phyloP scores from a whole-genome alignment of 495 filamentous ascomycete species.

The Penicillium flavigenum region DNA sequence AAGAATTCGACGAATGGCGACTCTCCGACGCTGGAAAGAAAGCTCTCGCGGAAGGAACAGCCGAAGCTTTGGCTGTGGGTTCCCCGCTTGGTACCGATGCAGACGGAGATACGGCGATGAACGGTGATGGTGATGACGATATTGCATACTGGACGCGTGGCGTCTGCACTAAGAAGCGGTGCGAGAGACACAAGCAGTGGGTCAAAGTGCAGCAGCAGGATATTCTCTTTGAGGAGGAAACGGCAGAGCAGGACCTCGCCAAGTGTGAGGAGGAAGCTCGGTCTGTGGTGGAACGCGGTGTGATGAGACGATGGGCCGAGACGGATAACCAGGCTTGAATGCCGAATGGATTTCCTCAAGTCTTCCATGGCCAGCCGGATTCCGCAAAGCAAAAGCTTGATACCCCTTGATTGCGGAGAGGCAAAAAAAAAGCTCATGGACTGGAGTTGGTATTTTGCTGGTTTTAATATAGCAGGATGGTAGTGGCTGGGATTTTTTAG shows the following conservation, averaged over 20 bases:
- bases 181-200: slow-evolving; percentile 54
- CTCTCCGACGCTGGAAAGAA: slow-evolving; percentile 40
- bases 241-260: slow-evolving; percentile 39
- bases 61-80: slow-evolving; percentile 37
- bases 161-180: slow-evolving; percentile 55
- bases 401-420: slow-evolving; percentile 32
- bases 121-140: slow-evolving; percentile 28
- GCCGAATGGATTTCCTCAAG: slow-evolving; percentile 11
- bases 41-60: slow-evolving; percentile 43
- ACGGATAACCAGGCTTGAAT: slow-evolving; percentile 29
- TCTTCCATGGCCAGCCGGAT: background rate
- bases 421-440: slow-evolving; percentile 21
- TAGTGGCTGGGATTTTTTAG: slow-evolving; percentile 5
- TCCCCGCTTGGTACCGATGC: slow-evolving; percentile 32
- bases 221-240: slow-evolving; percentile 46
- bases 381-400: slow-evolving; percentile 26
- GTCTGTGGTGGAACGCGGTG: slow-evolving; percentile 46
- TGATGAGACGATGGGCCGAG: slow-evolving; percentile 47
- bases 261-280: slow-evolving; percentile 48
- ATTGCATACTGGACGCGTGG: slow-evolving; percentile 39
- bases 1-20: slow-evolving; percentile 60
- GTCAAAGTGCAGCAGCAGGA: slow-evolving; percentile 53
- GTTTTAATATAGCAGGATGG: slow-evolving; percentile 11
- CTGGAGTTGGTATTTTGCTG: slow-evolving; percentile 34
- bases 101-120: slow-evolving; percentile 42